phyloP scores from a whole-genome alignment of 768 basidiomycete genomes.

The Lyophyllum atratum region DNA sequence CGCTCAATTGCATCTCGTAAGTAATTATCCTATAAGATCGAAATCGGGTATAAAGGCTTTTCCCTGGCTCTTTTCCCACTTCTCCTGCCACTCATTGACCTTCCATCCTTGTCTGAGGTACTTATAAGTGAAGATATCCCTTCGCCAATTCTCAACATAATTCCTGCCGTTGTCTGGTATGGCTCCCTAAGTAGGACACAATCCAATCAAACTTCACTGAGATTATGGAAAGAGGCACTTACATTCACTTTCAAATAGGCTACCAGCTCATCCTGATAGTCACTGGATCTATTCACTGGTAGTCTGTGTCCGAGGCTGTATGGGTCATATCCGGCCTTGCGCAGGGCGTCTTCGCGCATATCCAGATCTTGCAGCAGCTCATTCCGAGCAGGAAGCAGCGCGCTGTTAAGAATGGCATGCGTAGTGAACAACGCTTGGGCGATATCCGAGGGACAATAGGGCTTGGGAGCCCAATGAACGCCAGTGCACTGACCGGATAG shows the following conservation, averaged over 20 bases:
- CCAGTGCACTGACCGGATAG: conserved; percentile 51
- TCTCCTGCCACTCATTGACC: conserved; percentile 50
- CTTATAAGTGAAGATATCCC: conserved; percentile 31
- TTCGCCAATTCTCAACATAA: conserved; percentile 54
- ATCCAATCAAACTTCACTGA: background rate
- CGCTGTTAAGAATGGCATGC: conserved; percentile 43
- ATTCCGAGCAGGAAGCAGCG: conserved; percentile 40
- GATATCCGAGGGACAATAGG: conserved; percentile 47
- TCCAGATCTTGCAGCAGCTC: conserved; percentile 43
- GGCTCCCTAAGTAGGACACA: conserved; percentile 24
- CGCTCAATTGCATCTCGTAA: too few relatives aligned
- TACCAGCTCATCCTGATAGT: conserved; percentile 44
- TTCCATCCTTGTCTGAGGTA: conserved; percentile 46
- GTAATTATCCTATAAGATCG: conserved; percentile 6
- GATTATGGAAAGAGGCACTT: background rate
- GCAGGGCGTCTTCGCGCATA: conserved; percentile 38
- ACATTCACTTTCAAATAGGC: conserved; percentile 34
- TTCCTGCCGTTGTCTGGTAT: conserved; percentile 43
- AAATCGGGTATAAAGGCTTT: conserved; percentile 9
- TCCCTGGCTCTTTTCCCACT: conserved; percentile 49
- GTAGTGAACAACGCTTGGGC: conserved; percentile 53
- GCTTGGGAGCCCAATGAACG: conserved; percentile 56
- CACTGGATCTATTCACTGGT: conserved; percentile 31
- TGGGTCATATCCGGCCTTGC: conserved; percentile 48
- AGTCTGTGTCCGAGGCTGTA: conserved; percentile 50